phyloP scores from a whole-genome alignment of 2,329 filamentous ascomycete genomes.

The Calonectria ilicicola region DNA sequence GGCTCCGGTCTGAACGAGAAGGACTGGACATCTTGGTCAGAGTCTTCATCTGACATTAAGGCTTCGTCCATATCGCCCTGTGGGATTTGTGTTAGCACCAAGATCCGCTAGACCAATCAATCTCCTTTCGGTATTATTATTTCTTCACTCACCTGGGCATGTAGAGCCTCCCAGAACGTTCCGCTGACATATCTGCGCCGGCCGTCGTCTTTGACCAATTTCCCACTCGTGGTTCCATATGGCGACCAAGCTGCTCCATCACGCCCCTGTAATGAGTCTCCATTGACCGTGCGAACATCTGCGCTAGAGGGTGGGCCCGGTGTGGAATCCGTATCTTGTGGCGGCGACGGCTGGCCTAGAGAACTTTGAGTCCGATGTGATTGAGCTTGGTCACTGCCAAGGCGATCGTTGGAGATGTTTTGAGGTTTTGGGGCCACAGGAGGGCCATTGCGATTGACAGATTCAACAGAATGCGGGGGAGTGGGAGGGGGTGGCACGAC shows the following conservation, averaged over 20 bases:
- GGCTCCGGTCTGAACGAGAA: not conserved
- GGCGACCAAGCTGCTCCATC: not conserved
- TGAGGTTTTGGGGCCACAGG: not conserved
- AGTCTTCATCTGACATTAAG: conserved; percentile 8
- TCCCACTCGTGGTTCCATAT: not conserved
- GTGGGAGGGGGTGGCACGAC: conserved; percentile 1
- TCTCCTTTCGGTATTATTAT: not conserved
- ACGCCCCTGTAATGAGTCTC: not conserved
- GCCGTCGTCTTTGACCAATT: conserved; percentile 1
- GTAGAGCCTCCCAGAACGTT: conserved; percentile 4
- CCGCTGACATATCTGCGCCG: not conserved
- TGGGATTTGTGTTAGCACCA: not conserved
- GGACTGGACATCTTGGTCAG: not conserved
- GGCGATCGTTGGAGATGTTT: not conserved
- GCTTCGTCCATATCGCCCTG: conserved; percentile 11
- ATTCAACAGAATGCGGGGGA: conserved; percentile 17
- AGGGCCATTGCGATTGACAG: not conserved
- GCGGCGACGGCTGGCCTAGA: conserved; percentile 3
- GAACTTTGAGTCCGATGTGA: not conserved
- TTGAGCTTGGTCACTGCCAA: not conserved
- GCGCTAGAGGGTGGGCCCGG: not conserved
- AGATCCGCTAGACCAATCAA: not conserved
- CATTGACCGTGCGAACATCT: not conserved
- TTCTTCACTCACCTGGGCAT: not conserved
- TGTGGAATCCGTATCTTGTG: conserved; percentile 8